phyloP scores from a whole-genome alignment of 768 basidiomycete species.

The Mycena vulgaris region DNA sequence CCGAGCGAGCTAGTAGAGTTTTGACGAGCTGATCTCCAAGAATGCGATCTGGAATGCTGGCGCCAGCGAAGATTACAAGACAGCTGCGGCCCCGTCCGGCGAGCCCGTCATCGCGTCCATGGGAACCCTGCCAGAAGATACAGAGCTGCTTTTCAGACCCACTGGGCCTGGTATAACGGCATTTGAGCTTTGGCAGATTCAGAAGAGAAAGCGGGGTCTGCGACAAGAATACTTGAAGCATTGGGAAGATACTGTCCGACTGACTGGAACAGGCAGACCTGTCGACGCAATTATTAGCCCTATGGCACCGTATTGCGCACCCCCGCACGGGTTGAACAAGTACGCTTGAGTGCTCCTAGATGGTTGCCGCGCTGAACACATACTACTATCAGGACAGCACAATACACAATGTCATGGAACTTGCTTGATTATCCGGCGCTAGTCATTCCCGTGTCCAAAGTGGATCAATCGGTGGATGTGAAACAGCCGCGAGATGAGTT shows the following conservation, averaged over 20 bases:
- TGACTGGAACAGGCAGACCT: slow-evolving; percentile 79
- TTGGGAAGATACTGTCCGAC: slow-evolving; percentile 68
- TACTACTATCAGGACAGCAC: neutral
- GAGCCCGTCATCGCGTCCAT: slow-evolving; percentile 72
- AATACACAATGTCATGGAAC: slow-evolving; percentile 22
- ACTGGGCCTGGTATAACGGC: slow-evolving; percentile 54
- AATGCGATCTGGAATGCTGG: slow-evolving; percentile 62
- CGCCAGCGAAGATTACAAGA: slow-evolving; percentile 61
- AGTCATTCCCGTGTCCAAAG: slow-evolving; percentile 75
- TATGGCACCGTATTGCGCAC: slow-evolving; percentile 70
- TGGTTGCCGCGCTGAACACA: neutral
- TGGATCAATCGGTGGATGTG: slow-evolving; percentile 69
- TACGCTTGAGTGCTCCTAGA: slow-evolving; percentile 43
- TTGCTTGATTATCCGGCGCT: slow-evolving; percentile 69
- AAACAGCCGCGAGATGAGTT: slow-evolving; percentile 64
- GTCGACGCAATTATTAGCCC: slow-evolving; percentile 85
- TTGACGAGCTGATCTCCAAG: slow-evolving; percentile 44
- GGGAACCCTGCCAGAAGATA: slow-evolving; percentile 47
- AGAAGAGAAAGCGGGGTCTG: slow-evolving; percentile 64
- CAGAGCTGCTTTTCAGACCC: slow-evolving; percentile 44
- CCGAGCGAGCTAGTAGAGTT: neutral
- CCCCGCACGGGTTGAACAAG: slow-evolving; percentile 74
- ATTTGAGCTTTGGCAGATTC: slow-evolving; percentile 78
- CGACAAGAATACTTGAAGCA: slow-evolving; percentile 72
- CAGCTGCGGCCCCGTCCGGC: slow-evolving; percentile 55